A percentile compares a stretch with the other conserved stretches of the same genome.
These are phyloP conservation scores for Cajanus cajan DNA, from an alignment of 306 rosid genomes.

Conservation along the genomic window DNA sequence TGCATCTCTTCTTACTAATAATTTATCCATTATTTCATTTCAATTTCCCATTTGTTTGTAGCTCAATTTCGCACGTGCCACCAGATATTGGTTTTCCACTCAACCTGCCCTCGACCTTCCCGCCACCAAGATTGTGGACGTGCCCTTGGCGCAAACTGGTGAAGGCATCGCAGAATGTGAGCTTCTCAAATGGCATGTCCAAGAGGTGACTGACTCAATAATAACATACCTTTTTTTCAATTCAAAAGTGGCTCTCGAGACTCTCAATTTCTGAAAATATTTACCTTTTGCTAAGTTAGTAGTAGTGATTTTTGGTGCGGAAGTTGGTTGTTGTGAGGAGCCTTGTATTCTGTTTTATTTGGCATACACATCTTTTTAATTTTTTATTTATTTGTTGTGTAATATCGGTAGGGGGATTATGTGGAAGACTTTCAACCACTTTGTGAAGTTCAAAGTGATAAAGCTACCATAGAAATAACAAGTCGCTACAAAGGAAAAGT, in stretches of 20 bases:
- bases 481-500: slow-evolving; percentile 90
- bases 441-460: slow-evolving; percentile 98
- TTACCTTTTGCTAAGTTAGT: too few species aligned
- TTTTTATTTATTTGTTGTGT: neutral
- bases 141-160: slow-evolving; percentile 95
- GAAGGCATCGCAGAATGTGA: slow-evolving; percentile 99
- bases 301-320: too few species aligned
- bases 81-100: slow-evolving; percentile 53
- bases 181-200: slow-evolving; percentile 93
- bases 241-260: too few species aligned
- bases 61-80: slow-evolving; percentile 33
- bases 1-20: neutral
- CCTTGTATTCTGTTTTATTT: too few species aligned
- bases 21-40: neutral
- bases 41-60: slow-evolving; percentile 22
- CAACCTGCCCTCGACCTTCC: slow-evolving; percentile 45
- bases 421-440: slow-evolving; percentile 88
- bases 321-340: too few species aligned
- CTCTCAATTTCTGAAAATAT: too few species aligned
- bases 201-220: slow-evolving; percentile 57
- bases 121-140: slow-evolving; percentile 54
- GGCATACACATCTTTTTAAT: too few species aligned
- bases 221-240: too few species aligned
- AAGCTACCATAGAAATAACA: slow-evolving; percentile 97
- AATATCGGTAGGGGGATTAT: slow-evolving; percentile 71